Percentiles rank a stretch among this genome's conserved stretches.
Conservation (phyloP, 2,329 filamentous ascomycete genomes). For the Claviceps lovelessii region DNA sequence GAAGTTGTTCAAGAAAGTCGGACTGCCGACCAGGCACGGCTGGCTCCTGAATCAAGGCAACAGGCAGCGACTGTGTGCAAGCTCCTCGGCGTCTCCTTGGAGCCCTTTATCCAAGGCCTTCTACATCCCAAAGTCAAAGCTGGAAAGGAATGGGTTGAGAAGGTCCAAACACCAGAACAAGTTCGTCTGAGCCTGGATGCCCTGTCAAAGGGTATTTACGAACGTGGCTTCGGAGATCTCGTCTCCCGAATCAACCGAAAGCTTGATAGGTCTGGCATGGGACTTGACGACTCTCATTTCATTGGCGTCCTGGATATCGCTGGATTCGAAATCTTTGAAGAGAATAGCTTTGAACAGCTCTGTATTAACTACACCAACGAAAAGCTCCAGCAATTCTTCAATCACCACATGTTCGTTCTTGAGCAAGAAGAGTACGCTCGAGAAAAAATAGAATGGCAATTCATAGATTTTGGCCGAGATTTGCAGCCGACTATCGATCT, state of each 20-base stretch:
- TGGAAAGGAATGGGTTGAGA: constrained; percentile 95
- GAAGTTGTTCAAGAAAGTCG: constrained; percentile 80
- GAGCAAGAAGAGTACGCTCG: constrained; percentile 97
- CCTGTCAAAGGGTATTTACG: constrained; percentile 91
- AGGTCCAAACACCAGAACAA: constrained; percentile 93
- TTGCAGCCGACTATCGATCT: constrained; percentile 95
- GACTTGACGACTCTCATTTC: constrained; percentile 80
- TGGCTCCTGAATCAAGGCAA: constrained; percentile 59
- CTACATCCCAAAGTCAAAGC: constrained; percentile 91
- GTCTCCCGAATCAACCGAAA: constrained; percentile 85
- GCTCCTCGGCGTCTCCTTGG: constrained; percentile 69
- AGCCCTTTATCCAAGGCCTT: constrained; percentile 76
- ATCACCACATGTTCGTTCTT: constrained; percentile 98
- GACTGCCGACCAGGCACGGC: constrained; percentile 75
- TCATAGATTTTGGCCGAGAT: constrained; percentile 96
- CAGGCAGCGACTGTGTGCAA: constrained; percentile 68
- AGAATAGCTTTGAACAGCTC: constrained; percentile 96
- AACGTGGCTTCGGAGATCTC: constrained; percentile 85
- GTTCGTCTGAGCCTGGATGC: constrained; percentile 83
- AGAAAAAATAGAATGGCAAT: constrained; percentile 98
- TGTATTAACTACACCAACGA: constrained; percentile 99
- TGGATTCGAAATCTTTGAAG: constrained; percentile 95
- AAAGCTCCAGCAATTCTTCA: constrained; percentile 98
- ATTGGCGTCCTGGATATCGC: constrained; percentile 98
- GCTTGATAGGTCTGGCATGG: constrained; percentile 71